phyloP scores from a whole-genome alignment of 495 filamentous ascomycete species.

The Neurospora sp. region DNA sequence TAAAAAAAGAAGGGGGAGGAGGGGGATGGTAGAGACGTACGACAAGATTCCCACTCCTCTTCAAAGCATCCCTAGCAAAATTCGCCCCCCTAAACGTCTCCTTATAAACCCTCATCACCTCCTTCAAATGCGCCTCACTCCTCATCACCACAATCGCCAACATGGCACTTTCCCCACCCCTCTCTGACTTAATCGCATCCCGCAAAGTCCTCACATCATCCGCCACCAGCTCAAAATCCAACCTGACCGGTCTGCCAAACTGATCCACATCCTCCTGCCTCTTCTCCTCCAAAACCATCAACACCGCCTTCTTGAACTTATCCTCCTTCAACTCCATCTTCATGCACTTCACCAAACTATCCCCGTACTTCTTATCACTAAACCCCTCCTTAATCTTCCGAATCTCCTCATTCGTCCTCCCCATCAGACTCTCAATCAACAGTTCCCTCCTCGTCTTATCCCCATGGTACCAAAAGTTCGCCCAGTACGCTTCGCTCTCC shows the following conservation, averaged over 20 bases:
- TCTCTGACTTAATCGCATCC: constrained; percentile 56
- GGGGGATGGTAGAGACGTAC: constrained; percentile 43
- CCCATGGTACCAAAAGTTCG: constrained; percentile 96
- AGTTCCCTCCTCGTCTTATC: constrained; percentile 75
- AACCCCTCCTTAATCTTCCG: constrained; percentile 88
- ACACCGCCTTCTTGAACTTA: constrained; percentile 85
- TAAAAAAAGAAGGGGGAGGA: neutral
- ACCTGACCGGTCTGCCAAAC: constrained; percentile 25
- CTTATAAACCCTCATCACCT: constrained; percentile 68
- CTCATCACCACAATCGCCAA: constrained; percentile 72
- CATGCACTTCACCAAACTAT: constrained; percentile 77
- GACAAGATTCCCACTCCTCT: constrained; percentile 81
- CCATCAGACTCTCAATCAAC: constrained; percentile 87
- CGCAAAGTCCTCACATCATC: constrained; percentile 65
- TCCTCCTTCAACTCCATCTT: constrained; percentile 83
- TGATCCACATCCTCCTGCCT: constrained; percentile 68
- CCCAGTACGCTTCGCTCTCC: constrained; percentile 96
- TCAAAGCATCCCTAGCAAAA: constrained; percentile 77
- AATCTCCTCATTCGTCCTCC: constrained; percentile 76
- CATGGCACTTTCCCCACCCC: constrained; percentile 87
- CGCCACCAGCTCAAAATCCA: constrained; percentile 45
- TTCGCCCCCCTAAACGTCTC: constrained; percentile 53
- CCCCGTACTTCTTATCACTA: constrained; percentile 81
- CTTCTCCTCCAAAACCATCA: constrained; percentile 70
- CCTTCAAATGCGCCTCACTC: constrained; percentile 70